Evolutionary conservation across 1,284 basidiomycete genomes (phyloP).

Genomic region (Tilletia setariae): DNA sequence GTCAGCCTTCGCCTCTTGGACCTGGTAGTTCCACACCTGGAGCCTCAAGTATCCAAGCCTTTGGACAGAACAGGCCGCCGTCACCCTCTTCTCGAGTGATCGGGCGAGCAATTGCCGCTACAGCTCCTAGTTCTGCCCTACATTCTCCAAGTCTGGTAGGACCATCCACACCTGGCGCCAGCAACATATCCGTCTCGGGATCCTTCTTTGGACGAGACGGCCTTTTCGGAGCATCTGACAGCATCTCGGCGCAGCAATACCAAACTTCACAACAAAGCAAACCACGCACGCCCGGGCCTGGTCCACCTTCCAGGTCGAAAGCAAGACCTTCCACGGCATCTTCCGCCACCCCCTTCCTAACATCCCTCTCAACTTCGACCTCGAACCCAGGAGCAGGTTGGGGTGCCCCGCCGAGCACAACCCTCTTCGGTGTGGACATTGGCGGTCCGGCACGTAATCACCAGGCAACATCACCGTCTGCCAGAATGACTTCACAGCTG

Average conservation of each 20-base stretch:
- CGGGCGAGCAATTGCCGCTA: slow-evolving; percentile 1
- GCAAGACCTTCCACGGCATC: neutral
- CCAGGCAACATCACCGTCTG: too few species aligned
- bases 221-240: neutral
- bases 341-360: neutral
- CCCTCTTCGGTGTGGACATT: slow-evolving; percentile 6
- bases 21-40: neutral
- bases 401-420: neutral
- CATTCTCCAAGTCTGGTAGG: neutral
- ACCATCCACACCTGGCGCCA: neutral
- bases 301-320: neutral
- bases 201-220: slow-evolving; percentile 6
- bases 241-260: neutral
- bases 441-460: neutral
- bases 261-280: neutral
- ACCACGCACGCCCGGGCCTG: neutral
- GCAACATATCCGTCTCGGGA: neutral
- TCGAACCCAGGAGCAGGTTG: too few species aligned
- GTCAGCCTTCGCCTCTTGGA: slow-evolving; percentile 6
- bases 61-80: neutral
- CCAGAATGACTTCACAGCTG: too few species aligned
- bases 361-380: too few species aligned
- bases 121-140: neutral
- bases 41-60: neutral
- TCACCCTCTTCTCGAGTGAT: slow-evolving; percentile 5